Conservation (phyloP, 805 yeast genomes). For the Wickerhamomyces bovis region DNA sequence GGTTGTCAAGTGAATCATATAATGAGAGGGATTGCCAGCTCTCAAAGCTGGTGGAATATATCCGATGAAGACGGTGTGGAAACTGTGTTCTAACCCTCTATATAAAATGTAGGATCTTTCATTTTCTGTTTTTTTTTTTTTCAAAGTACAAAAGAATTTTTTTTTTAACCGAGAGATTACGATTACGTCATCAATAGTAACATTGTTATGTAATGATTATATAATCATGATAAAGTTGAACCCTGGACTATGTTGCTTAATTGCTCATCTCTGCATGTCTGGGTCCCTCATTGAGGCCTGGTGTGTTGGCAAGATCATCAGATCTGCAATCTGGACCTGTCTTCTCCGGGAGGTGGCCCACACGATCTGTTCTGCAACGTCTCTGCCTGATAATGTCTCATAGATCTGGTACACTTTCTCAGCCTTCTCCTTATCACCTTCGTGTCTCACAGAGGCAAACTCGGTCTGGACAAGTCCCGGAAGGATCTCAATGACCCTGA, state of each 20-base stretch:
- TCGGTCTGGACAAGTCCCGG: conserved; percentile 64
- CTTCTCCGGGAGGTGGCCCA: conserved; percentile 47
- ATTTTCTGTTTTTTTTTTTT: not conserved
- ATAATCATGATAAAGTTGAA: not conserved
- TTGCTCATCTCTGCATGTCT: conserved; percentile 4
- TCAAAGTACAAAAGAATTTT: not conserved
- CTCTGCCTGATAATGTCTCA: conserved; percentile 47
- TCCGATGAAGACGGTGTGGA: too few relatives aligned
- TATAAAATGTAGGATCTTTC: too few relatives aligned
- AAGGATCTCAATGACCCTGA: conserved; percentile 52
- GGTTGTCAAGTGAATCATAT: too few relatives aligned
- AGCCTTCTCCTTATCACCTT: conserved; percentile 46
- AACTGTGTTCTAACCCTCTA: too few relatives aligned
- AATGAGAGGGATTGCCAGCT: too few relatives aligned
- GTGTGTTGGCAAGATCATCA: conserved; percentile 72
- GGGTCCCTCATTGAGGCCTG: conserved; percentile 51
- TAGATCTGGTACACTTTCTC: conserved; percentile 46
- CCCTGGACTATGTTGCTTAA: too few relatives aligned
- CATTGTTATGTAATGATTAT: not conserved
- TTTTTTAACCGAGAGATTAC: not conserved
- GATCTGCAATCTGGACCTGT: conserved; percentile 58
- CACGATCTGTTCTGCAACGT: conserved; percentile 51
- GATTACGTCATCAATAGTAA: not conserved
- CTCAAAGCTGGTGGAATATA: too few relatives aligned
- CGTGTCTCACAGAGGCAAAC: conserved; percentile 48